Base-by-base conservation (phyloP, 2,329 filamentous ascomycete species). In the Allantophomopsis cytisporea region DNA sequence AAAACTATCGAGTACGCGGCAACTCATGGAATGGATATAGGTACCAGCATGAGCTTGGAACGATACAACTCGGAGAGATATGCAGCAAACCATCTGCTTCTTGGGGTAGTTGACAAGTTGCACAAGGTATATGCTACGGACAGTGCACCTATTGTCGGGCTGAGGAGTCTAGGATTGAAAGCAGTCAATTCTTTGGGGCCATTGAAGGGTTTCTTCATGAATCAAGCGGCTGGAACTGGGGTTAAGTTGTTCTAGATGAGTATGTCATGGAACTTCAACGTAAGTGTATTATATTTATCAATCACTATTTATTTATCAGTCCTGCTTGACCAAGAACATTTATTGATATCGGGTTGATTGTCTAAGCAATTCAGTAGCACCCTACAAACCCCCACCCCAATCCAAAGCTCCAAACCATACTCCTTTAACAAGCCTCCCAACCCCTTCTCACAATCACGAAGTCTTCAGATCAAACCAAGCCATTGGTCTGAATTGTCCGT, bases 101-200 rank as follows among this genome's bases (percentile, higher is more conserved):
- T 88, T 39, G 88, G 76, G 41, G 82, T 81, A 35, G 84, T 78
- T 47, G 89, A 96, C 62, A 89, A 95, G 63, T 65, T 96, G 49
- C 87, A 95, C 60, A 94, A 89, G 64, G 62, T 95, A 34, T 96
- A 94, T 60, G 81, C 80, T n/a, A 76, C 85, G 1, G 77, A 76
- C 16, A 78, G 73, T 44, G 84, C 84, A 0, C 87, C 87, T 1
- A 61, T 96, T 28, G 83, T 94, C 14, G 80, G 81, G 49, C 65
- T 88, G 38, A 71, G 89, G 45, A 88, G 83, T 39, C 54, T 86
- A 36, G 89, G 89, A 0, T 59, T 96, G 45, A 73, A 68, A 45
- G 74, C 81, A 7, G 81, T 95, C 44, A 80, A 95, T 59, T 70
- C 73, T 2, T 54, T 94, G 53, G 71, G 74, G 0, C 75, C 81